Percentiles rank a stretch among this genome's conserved stretches.
Evolutionary conservation across 176 grass and related monocot species (phyloP).

Genomic region (Rhynchospora tenuis): DNA sequence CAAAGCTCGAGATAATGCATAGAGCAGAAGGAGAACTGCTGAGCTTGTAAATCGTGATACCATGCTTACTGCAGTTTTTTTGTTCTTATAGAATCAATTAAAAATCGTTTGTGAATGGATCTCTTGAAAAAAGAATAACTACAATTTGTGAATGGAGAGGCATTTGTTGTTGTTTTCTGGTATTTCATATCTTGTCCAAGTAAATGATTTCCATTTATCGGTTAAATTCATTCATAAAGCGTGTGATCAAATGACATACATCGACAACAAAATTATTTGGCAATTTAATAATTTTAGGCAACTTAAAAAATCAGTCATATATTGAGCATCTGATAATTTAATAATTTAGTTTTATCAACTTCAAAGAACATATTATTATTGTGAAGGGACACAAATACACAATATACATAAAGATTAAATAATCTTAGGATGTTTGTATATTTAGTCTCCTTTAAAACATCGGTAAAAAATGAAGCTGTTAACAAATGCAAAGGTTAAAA

Average conservation of each 20-base stretch:
- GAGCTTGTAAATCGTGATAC: not conserved
- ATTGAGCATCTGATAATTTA: too few species aligned
- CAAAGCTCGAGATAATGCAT: not conserved
- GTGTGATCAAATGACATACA: not conserved
- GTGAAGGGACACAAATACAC: too few species aligned
- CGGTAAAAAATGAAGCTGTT: too few species aligned
- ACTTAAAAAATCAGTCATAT: too few species aligned
- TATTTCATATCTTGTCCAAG: not conserved
- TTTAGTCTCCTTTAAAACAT: too few species aligned
- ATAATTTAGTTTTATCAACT: too few species aligned
- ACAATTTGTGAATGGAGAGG: not conserved
- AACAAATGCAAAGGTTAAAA: too few species aligned
- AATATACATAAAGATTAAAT: too few species aligned
- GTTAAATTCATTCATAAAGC: not conserved
- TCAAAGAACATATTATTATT: too few species aligned
- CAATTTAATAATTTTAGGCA: not conserved
- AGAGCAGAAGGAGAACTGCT: not conserved
- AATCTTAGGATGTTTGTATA: too few species aligned
- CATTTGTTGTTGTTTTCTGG: not conserved
- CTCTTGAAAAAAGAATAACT: not conserved
- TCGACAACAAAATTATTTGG: not conserved
- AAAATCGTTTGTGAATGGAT: not conserved
- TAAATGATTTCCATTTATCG: not conserved
- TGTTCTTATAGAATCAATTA: slow-evolving; percentile 7
- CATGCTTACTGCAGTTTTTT: not conserved